Evolutionary conservation across 805 yeast genomes (phyloP).

Genomic region (Lipomyces sp.): DNA sequence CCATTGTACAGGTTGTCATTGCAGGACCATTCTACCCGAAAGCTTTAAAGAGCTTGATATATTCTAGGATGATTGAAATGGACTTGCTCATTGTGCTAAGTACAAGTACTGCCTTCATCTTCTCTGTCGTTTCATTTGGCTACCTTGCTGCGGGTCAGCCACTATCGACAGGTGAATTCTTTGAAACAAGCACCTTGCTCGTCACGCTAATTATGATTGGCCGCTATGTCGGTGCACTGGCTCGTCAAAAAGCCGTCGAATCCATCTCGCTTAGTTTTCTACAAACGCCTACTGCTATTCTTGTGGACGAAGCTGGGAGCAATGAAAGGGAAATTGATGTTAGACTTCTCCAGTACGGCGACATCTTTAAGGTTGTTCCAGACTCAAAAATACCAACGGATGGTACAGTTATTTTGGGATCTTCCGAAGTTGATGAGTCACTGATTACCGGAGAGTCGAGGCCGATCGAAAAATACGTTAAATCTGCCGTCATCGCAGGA

Average conservation of each 20-base stretch:
- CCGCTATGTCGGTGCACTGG: constrained; percentile 7
- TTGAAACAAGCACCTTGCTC: constrained; percentile 22
- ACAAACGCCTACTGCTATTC: constrained; percentile 18
- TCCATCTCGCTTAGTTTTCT: constrained; percentile 12
- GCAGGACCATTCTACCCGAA: constrained; percentile 20
- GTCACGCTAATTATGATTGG: constrained; percentile 28
- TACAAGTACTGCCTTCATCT: constrained; percentile 24
- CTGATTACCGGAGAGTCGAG: constrained; percentile 82
- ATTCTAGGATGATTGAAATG: constrained; percentile 13
- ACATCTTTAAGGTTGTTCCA: constrained; percentile 9
- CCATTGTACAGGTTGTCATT: constrained; percentile 20
- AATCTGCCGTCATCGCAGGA: constrained; percentile 46
- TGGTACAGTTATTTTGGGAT: constrained; percentile 69
- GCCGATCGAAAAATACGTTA: constrained; percentile 55
- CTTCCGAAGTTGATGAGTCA: constrained; percentile 83
- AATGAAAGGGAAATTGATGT: constrained; percentile 4
- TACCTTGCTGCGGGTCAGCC: constrained; percentile 12
- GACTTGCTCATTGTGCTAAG: constrained; percentile 29
- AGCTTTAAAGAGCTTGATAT: constrained; percentile 10
- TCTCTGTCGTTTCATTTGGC: constrained; percentile 18
- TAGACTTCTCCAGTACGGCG: constrained; percentile 22
- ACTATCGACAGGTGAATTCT: constrained; percentile 17
- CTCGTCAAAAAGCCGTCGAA: constrained; percentile 19
- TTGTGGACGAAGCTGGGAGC: not conserved
- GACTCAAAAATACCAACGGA: constrained; percentile 49